Base-by-base conservation (phyloP, 768 basidiomycete genomes). In the Boletus barrowsii region DNA sequence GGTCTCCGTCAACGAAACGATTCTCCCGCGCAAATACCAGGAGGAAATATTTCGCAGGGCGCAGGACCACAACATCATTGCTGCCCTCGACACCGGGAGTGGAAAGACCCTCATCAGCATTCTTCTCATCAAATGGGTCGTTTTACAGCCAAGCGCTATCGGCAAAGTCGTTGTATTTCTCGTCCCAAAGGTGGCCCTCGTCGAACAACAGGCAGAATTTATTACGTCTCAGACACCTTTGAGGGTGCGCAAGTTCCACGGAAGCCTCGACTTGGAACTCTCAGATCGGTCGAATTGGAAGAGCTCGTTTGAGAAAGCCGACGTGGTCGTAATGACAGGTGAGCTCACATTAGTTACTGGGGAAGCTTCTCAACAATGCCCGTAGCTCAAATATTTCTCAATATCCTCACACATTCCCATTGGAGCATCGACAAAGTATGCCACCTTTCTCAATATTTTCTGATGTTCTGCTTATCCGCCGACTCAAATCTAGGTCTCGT, bases 291-390 rank as follows among this genome's bases (percentile, higher is more conserved):
- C 62, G 13, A 78, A 77, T 46, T 94, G 91, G 92, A 76, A 71
- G 60, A 74, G 73, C 36, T 79, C 84, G 51, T 83, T 94, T 47
- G 73, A 79, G 53, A 68, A 73, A 7, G 72, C 83, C 40, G 90
- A 93, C 67, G 86, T 93, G 9, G 78, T 92, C 52, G 90, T 96
- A 3, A 88, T 93, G 84, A 94, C 93, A 11, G 83, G 89, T 90
- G 68, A 52, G 73, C 60, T 35, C 36, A 51, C 40, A 47, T 52
- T 51, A 33, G n/a, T 17, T 29, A 2, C 8, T 32, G 37, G 7
- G 5, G 9, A 47, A 26, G 60, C 51, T 53, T 47, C 52, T 56
- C 39, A 58, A 46, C 37, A 42, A 44, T 50, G 5, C 17, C 36
- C 17, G 14, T 42, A 91, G 90, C 92, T 0, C 89, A 93, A 65